A percentile compares a stretch with the other conserved stretches of the same genome.
Evolutionary conservation across 768 basidiomycete genomes (phyloP).

Genomic region (Lactarius evosmus): DNA sequence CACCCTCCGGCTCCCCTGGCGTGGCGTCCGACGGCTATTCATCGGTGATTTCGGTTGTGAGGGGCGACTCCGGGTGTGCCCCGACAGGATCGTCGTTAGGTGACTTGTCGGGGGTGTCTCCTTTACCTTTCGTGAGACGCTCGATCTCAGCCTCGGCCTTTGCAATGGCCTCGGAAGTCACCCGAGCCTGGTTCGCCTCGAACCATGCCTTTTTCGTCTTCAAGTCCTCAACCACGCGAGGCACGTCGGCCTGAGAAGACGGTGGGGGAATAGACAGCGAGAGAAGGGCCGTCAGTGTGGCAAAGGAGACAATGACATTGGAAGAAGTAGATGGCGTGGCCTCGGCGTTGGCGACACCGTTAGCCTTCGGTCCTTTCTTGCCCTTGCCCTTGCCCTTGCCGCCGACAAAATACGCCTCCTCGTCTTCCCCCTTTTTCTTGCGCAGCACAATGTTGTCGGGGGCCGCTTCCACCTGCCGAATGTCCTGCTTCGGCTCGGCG

Average conservation of each 20-base stretch:
- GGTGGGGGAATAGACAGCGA: conserved; percentile 90
- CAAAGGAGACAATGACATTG: conserved; percentile 70
- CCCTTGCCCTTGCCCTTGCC: conserved; percentile 59
- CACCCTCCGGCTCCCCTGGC: conserved; percentile 44
- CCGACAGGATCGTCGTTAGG: conserved; percentile 43
- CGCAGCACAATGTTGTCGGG: conserved; percentile 67
- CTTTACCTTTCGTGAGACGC: conserved; percentile 51
- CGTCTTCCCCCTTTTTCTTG: conserved; percentile 93
- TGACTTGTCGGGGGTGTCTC: conserved; percentile 35
- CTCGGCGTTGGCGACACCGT: conserved; percentile 36
- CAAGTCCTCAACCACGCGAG: conserved; percentile 83
- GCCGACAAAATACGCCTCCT: conserved; percentile 76
- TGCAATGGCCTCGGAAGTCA: conserved; percentile 73
- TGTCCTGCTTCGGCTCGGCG: conserved; percentile 77
- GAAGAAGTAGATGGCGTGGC: conserved; percentile 37
- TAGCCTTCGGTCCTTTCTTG: conserved; percentile 48
- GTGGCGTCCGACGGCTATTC: conserved; percentile 42
- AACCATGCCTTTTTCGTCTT: conserved; percentile 95
- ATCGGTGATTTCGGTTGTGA: conserved; percentile 41
- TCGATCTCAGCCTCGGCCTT: conserved; percentile 77
- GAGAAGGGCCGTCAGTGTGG: conserved; percentile 86
- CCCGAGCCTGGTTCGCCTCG: conserved; percentile 83
- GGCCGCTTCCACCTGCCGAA: conserved; percentile 74
- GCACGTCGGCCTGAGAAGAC: conserved; percentile 66
- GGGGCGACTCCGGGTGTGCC: conserved; percentile 43